Conservation (phyloP, 768 basidiomycete species). For the Tulasnella sp. region DNA sequence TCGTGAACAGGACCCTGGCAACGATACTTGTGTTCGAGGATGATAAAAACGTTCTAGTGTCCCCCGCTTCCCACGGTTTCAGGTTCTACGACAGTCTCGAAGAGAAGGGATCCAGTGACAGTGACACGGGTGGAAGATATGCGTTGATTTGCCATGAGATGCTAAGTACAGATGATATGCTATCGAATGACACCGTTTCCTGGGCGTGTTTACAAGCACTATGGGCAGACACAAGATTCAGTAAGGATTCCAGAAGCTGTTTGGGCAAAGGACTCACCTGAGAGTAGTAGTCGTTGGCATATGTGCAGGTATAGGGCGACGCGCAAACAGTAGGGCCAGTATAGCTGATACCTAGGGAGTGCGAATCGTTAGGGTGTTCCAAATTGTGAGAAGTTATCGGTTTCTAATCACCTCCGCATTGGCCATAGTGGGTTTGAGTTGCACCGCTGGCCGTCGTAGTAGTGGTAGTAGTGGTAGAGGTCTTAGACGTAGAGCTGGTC, state of each 20-base stretch:
- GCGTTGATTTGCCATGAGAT: not conserved
- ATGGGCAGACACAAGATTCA: not conserved
- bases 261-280: not conserved
- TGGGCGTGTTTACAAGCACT: not conserved
- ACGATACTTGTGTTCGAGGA: not conserved
- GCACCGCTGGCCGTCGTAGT: conserved; percentile 24
- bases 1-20: too few species aligned
- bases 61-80: not conserved
- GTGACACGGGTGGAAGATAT: not conserved
- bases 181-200: not conserved
- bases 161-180: not conserved
- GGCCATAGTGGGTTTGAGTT: conserved; percentile 18
- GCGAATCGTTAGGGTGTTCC: not conserved
- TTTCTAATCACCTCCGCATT: conserved; percentile 28
- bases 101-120: not conserved
- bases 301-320: conserved; percentile 20
- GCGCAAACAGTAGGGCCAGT: conserved; percentile 21
- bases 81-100: not conserved
- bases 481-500: conserved; percentile 5
- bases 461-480: conserved; percentile 16
- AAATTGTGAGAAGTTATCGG: not conserved
- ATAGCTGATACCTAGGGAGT: not conserved
- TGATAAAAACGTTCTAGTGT: not conserved
- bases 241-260: not conserved
- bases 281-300: conserved; percentile 16